A percentile compares a stretch with the other conserved stretches of the same genome.
phyloP scores from a whole-genome alignment of 805 yeast genomes.

The Yarrowia osloensis region DNA sequence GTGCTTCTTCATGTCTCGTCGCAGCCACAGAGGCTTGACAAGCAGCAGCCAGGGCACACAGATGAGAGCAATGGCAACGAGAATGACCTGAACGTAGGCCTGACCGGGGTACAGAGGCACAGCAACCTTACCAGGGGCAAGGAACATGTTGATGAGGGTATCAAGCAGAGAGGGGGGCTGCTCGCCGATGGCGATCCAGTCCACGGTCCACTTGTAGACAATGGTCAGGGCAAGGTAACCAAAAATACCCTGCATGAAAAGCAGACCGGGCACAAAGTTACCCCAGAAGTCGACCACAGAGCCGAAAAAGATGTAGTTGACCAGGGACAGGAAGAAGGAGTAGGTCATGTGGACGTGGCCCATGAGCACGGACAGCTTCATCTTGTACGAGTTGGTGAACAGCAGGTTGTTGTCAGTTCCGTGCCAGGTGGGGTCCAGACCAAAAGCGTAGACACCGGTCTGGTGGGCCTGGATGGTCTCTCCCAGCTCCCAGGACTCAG shows the following conservation, averaged over 20 bases:
- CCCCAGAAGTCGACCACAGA: constrained; percentile 82
- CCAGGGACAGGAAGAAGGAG: constrained; percentile 80
- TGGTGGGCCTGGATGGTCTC: constrained; percentile 66
- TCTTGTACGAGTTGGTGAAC: constrained; percentile 93
- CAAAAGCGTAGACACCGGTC: constrained; percentile 74
- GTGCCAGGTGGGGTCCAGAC: constrained; percentile 95
- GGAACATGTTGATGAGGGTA: constrained; percentile 93
- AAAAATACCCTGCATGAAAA: constrained; percentile 95
- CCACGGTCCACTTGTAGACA: constrained; percentile 90
- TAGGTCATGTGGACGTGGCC: constrained; percentile 95
- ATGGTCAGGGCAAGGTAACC: constrained; percentile 87
- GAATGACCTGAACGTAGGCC: constrained; percentile 66
- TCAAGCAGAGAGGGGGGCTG: constrained; percentile 93
- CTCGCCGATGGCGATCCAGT: constrained; percentile 76
- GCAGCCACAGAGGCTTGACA: constrained; percentile 75
- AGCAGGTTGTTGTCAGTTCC: constrained; percentile 90
- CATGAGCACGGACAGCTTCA: constrained; percentile 93
- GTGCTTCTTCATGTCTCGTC: constrained; percentile 56
- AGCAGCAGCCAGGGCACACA: constrained; percentile 93
- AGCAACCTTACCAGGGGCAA: constrained; percentile 85
- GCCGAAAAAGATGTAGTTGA: constrained; percentile 69
- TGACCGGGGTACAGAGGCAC: constrained; percentile 83
- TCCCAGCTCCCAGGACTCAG: constrained; percentile 67
- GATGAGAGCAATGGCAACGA: constrained; percentile 73
- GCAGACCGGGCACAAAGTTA: constrained; percentile 88